These are phyloP conservation scores for Mariannaea elegans DNA, from an alignment of 2,329 filamentous ascomycete genomes.

Conservation along the genomic window DNA sequence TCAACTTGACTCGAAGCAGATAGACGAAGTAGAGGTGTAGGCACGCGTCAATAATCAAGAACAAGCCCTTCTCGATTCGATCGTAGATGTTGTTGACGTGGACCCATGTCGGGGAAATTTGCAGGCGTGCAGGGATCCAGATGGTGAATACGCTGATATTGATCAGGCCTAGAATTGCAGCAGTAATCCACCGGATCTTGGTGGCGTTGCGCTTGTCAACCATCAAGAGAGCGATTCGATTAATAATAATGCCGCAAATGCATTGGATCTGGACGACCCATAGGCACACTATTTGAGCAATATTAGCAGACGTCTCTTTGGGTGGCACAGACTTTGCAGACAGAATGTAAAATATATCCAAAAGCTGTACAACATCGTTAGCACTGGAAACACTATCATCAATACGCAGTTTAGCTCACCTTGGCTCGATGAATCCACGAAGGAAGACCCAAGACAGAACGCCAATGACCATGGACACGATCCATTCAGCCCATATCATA, in stretches of 20 bases:
- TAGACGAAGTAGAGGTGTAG: constrained; percentile 70
- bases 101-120: constrained; percentile 9
- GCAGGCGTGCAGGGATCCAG: constrained; percentile 21
- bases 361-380: constrained; percentile 23
- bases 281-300: constrained; percentile 18
- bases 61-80: constrained; percentile 20
- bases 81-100: constrained; percentile 21
- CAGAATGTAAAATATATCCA: constrained; percentile 32
- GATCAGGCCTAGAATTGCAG: constrained; percentile 14
- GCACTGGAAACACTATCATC: background rate
- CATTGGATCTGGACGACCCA: constrained; percentile 36
- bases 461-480: constrained; percentile 30
- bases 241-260: constrained; percentile 53
- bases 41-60: constrained; percentile 20
- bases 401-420: constrained; percentile 2
- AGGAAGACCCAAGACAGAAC: constrained; percentile 33
- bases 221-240: constrained; percentile 49
- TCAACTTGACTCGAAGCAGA: constrained; percentile 71
- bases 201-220: constrained; percentile 5
- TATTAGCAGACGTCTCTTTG: constrained; percentile 7
- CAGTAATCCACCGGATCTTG: constrained; percentile 13
- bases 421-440: constrained; percentile 28
- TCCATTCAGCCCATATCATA: constrained; percentile 37
- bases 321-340: background rate
- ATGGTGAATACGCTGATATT: constrained; percentile 21